These are phyloP conservation scores for Colletotrichum spaethianum DNA, from an alignment of 2,329 filamentous ascomycete species.

Conservation along the genomic window DNA sequence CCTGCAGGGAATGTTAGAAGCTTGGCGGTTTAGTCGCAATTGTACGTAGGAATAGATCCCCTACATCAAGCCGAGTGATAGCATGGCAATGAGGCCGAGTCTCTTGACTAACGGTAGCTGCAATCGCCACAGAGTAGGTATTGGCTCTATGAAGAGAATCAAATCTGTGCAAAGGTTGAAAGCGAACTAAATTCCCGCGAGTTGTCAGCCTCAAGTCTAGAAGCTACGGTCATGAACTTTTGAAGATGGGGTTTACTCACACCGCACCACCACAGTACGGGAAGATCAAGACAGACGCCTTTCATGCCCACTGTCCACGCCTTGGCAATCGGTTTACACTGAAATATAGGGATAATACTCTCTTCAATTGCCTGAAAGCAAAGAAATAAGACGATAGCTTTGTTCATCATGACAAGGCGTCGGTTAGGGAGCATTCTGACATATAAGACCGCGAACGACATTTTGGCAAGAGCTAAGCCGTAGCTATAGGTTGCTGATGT, in stretches of 20 bases:
- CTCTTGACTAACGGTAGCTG: slow-evolving; percentile 49
- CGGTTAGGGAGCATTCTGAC: slow-evolving; percentile 49
- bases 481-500: slow-evolving; percentile 49
- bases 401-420: slow-evolving; percentile 47
- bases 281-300: slow-evolving; percentile 47
- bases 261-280: slow-evolving; percentile 51
- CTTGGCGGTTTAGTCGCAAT: not conserved
- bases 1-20: slow-evolving; percentile 1
- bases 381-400: slow-evolving; percentile 47
- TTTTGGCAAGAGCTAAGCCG: slow-evolving; percentile 49
- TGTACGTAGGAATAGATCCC: not conserved
- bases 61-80: slow-evolving; percentile 46
- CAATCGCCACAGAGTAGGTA: slow-evolving; percentile 52
- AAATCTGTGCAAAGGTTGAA: slow-evolving; percentile 54
- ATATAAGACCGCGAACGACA: slow-evolving; percentile 52
- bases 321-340: slow-evolving; percentile 47
- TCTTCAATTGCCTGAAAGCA: slow-evolving; percentile 50
- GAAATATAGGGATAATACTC: slow-evolving; percentile 47
- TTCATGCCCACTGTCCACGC: slow-evolving; percentile 45
- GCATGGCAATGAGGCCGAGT: slow-evolving; percentile 45
- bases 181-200: slow-evolving; percentile 41
- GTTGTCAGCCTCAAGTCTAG: too few species aligned
- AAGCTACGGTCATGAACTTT: not conserved
- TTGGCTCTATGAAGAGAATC: slow-evolving; percentile 54
- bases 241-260: slow-evolving; percentile 43